Conservation (phyloP, 2,329 filamentous ascomycete genomes). For the Aspergillus viridinutans region DNA sequence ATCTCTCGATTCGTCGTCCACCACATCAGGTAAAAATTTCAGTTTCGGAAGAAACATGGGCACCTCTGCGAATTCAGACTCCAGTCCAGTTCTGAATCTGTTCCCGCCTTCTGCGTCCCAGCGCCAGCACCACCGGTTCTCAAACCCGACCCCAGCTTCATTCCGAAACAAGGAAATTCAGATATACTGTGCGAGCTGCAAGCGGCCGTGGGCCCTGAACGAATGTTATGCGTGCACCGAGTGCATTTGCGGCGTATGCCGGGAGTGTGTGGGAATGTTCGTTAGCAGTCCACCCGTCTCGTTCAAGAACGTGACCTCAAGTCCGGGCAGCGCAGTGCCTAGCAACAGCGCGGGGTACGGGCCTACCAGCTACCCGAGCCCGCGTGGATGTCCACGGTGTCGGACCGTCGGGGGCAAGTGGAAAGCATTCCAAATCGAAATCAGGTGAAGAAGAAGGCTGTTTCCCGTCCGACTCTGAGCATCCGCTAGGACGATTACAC, state of each 20-base stretch:
- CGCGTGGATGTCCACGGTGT: slow-evolving; percentile 44
- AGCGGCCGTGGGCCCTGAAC: slow-evolving; percentile 68
- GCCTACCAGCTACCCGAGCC: slow-evolving; percentile 36
- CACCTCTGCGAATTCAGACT: slow-evolving; percentile 67
- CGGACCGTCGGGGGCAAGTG: slow-evolving; percentile 44
- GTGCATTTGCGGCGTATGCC: slow-evolving; percentile 90
- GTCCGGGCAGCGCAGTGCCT: slow-evolving; percentile 26
- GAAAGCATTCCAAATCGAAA: slow-evolving; percentile 47
- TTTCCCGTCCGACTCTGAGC: background rate
- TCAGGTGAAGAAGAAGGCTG: slow-evolving; percentile 30
- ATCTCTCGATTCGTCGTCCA: slow-evolving; percentile 57
- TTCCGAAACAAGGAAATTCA: slow-evolving; percentile 57
- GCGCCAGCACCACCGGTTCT: slow-evolving; percentile 39
- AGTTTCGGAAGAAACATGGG: slow-evolving; percentile 59
- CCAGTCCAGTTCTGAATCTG: slow-evolving; percentile 50
- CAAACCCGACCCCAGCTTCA: slow-evolving; percentile 52
- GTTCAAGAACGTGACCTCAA: slow-evolving; percentile 34
- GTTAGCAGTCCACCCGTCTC: slow-evolving; percentile 39
- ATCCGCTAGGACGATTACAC: background rate
- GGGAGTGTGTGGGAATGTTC: slow-evolving; percentile 65
- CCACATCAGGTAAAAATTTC: slow-evolving; percentile 60
- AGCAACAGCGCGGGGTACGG: slow-evolving; percentile 23
- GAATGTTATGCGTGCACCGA: slow-evolving; percentile 93
- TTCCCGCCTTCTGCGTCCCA: slow-evolving; percentile 32
- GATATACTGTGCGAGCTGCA: slow-evolving; percentile 89